Percentiles rank a stretch among this genome's conserved stretches.
Evolutionary conservation across 306 rosid genomes (phyloP).

Genomic region (Elaeagnus macrophylla): DNA sequence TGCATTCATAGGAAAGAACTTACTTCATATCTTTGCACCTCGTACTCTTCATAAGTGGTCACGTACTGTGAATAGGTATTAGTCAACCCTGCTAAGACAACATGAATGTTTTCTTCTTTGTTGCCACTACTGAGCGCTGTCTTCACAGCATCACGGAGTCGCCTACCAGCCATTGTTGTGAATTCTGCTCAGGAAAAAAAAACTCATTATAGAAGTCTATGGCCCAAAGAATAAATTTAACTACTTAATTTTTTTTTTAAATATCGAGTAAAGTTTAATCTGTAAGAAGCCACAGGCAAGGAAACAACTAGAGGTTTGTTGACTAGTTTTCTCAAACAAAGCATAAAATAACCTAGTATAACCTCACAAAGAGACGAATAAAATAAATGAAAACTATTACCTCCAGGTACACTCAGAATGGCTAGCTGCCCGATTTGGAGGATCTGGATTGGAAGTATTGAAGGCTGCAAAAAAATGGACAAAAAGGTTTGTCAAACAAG

Average conservation of each 20-base stretch:
- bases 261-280: too few species aligned
- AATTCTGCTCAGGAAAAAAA: constrained; percentile 49
- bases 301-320: background rate
- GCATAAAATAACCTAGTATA: background rate
- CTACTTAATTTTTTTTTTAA: too few species aligned
- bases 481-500: constrained; percentile 7
- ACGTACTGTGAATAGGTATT: constrained; percentile 82
- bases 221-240: constrained; percentile 15
- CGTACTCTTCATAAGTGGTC: constrained; percentile 76
- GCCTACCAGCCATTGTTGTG: constrained; percentile 95
- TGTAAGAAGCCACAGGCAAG: too few species aligned
- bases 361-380: constrained; percentile 3
- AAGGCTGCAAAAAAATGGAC: constrained; percentile 54
- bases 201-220: constrained; percentile 5
- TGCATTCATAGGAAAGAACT: constrained; percentile 22
- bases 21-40: constrained; percentile 91
- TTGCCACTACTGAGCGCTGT: constrained; percentile 32
- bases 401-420: constrained; percentile 86
- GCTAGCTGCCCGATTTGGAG: constrained; percentile 66
- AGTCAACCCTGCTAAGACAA: constrained; percentile 79
- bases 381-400: constrained; percentile 32
- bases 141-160: constrained; percentile 81
- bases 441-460: constrained; percentile 91
- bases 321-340: background rate
- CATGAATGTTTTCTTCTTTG: constrained; percentile 35